Base-by-base conservation (phyloP, 495 filamentous ascomycete species). In the Penicillium simplicissimum region DNA sequence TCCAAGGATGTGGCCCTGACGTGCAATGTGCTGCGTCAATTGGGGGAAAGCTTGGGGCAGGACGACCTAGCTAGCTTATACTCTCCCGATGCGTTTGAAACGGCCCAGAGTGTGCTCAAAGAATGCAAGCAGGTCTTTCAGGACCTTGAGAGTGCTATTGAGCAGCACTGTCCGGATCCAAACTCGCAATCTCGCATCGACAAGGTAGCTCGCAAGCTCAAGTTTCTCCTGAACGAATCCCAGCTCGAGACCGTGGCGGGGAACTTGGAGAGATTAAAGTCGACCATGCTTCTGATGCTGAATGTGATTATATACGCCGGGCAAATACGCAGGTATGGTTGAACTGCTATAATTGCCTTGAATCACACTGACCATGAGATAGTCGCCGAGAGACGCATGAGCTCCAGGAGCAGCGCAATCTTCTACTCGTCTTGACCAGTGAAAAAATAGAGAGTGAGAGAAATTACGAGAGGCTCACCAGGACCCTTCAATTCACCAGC, bases 1-100 rank as follows among this genome's bases (percentile, higher is more conserved):
- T 72, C 74, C 3, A 72, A 63, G 25, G 74, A 77, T 61, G 63
- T 77, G 0, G 68, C 74, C 2, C 62, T 76, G 1, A 76, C 74
- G 1, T 75, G 42, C 42, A 45, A 45, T 45, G 42, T 45, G 8
- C 42, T 45, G 42, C 19, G 42, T 23, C 42, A 45, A 23, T 11
- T 45, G 42, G 42, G 42, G 8, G 42, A 45, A 11, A 45, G 42
- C 42, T 45, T 45, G 42, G 42, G 42, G 17, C 42, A 45, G 19
- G 42, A 45, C 11, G 42, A 45, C 17, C 14, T 45, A 8, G 42
- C 42, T 45, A 11, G 17, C 42, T 45, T 45, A 10, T 45, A 45
- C 13, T 45, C 42, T 11, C 42, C 42, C 3, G 42, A 45, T 13
- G 42, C 42, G 6, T 49, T 49, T 49, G 45, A 49, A 31, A 49